Conservation (phyloP, 495 filamentous ascomycete species). For the Aspergillus carlsbadensis region DNA sequence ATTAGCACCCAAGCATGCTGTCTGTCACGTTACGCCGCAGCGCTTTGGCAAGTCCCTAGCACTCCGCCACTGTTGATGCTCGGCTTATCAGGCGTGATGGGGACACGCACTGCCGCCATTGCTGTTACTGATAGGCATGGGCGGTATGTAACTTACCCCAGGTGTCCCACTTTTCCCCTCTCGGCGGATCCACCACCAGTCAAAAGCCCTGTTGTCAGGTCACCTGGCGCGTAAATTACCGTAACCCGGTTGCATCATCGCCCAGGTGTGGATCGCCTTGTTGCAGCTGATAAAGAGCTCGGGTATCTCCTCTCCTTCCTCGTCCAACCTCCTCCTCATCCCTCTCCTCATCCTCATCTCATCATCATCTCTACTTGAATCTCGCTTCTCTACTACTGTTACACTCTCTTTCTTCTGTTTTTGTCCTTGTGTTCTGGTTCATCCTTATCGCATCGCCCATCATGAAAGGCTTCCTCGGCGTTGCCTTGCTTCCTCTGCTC, state of each 20-base stretch:
- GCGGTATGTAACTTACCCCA: constrained; percentile 19
- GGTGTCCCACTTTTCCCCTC: constrained; percentile 20
- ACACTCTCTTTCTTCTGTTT: constrained; percentile 22
- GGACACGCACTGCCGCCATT: constrained; percentile 9
- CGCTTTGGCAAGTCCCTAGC: background rate
- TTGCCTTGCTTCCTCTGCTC: constrained; percentile 63
- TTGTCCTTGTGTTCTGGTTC: constrained; percentile 24
- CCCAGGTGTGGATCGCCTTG: constrained; percentile 6
- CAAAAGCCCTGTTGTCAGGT: constrained; percentile 26
- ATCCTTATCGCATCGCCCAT: constrained; percentile 47
- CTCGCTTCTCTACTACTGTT: constrained; percentile 16
- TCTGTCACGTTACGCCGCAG: background rate
- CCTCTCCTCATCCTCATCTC: constrained; percentile 37
- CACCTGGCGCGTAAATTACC: constrained; percentile 28
- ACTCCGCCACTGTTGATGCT: constrained; percentile 1
- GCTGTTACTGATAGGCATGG: constrained; percentile 8
- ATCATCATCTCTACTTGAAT: constrained; percentile 20
- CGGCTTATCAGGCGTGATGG: constrained; percentile 8
- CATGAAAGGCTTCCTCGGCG: constrained; percentile 72
- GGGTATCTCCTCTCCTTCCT: constrained; percentile 32
- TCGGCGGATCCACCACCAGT: constrained; percentile 32
- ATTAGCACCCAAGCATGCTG: too few species aligned
- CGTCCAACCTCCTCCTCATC: constrained; percentile 35
- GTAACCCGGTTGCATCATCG: constrained; percentile 48
- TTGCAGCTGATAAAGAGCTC: constrained; percentile 21